Evolutionary conservation across 768 basidiomycete species (phyloP), one percentile per base, ranked within the genome.

Genomic region (Suillus subalutaceus): DNA sequence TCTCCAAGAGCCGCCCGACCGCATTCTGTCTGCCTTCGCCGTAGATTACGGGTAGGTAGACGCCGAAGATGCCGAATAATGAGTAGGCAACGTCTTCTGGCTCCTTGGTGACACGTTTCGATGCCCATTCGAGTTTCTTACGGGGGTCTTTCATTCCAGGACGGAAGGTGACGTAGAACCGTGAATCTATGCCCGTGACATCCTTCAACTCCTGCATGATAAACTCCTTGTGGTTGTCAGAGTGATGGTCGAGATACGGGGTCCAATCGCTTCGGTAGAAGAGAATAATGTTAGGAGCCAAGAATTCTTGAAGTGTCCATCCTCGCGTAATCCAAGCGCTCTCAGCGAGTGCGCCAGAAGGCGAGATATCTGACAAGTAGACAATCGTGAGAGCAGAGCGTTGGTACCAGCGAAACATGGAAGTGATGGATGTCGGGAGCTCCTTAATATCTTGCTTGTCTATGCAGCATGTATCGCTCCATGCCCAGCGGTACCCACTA

Each of bases 201-300:
- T 30, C 52, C 16, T 18, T 16, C 26, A 53, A 30, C 52, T 53
- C 52, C 16, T 30, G 26, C 52, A 53, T 53, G 26, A 53, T 30
- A 53, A 9, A 30, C 52, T 30, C 26, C 52, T 53, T 53, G 16
- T 53, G 52, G 26, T 53, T 53, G 15, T 6, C 15, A 53, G 15
- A 30, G 26, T 16, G 26, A 30, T 53, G 0, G 30, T 53, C 52
- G 9, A 53, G 52, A 30, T 30, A 64, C 15, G 74, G 48, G 3
- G 66, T 69, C 74, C 74, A 75, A 7, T 20, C 23, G 53, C 63
- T 71, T 55, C 65, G 72, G 66, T 74, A 74, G 67, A 75, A 74
- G 35, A 73, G 20, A 37, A 57, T 37, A 3, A 37, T 15, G 12
- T 57, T 37, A 1, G 56, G 56, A n/a, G 56, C 56, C n/a, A 57